Evolutionary conservation across 1,284 basidiomycete genomes (phyloP), one percentile per base, ranked within the genome.

Genomic region (Ustilago esculenta): DNA sequence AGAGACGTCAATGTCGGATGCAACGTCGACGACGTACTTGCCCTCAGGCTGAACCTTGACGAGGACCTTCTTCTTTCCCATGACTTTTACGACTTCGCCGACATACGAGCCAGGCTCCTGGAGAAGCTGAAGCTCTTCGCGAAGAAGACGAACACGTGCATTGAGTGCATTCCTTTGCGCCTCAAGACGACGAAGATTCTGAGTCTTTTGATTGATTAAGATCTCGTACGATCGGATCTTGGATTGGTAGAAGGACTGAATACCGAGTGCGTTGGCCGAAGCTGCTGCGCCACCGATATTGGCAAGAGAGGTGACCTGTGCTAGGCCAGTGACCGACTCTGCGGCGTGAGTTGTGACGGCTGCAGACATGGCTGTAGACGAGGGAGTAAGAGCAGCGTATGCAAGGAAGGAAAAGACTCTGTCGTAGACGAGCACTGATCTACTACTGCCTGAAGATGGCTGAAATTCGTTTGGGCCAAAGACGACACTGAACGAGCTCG

Each of bases 1-100:
- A 17, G 87, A 85, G 64, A 96, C 84, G 67, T 95, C 90, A 76
- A 98, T 93, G 66, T 94, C 91, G 3, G 88, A 84, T 73, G 95
- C 93, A 64, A 98, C 87, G 84, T 98, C 94, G 61, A 98, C 95
- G 63, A 98, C 95, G 84, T 97, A 98, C 87, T 98, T 97, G 60
- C 94, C 94, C 84, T 98, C 95, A 0, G 95, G 95, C 82, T 98
- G 95, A 8, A 98, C 93, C 84, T 98, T 98, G 75, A 98, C 95
- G 37, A 98, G 85, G 5, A 98, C 94, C 84, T 97, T 97, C 83
- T 90, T 98, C 90, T 98, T 98, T 60, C 94, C 92, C 95, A 98
- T 98, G 17, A 97, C 91, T 84, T 97, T 98, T 76, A 98, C 90
- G 3, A 98, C 90, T 84, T 98, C 96, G 21, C 95, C 95, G 24